Evolutionary conservation across 371 early-diverging fungal genomes (phyloP).

Genomic region (Mortierella sp.): DNA sequence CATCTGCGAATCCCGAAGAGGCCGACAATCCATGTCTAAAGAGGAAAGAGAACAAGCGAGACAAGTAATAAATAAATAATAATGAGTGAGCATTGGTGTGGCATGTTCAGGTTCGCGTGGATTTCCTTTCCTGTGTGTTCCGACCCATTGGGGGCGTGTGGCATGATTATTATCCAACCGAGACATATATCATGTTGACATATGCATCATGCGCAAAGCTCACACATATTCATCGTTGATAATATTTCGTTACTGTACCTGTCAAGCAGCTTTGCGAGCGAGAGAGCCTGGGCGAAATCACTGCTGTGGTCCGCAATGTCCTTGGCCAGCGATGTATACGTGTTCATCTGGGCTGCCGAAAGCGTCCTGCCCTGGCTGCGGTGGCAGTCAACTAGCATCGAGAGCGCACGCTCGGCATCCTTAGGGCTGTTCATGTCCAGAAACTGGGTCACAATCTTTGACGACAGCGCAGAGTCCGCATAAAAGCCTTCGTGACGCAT

Average conservation of each 20-base stretch:
- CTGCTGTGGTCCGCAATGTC: constrained; percentile 56
- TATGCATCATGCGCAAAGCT: constrained; percentile 4
- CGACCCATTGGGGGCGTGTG: background rate
- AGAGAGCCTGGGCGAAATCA: constrained; percentile 51
- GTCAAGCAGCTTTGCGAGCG: constrained; percentile 46
- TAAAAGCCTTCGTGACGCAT: constrained; percentile 43
- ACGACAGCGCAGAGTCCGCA: constrained; percentile 46
- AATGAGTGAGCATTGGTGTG: too few relatives aligned
- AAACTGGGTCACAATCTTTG: constrained; percentile 43
- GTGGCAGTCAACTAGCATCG: constrained; percentile 53
- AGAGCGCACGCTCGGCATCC: constrained; percentile 51
- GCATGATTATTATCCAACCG: background rate
- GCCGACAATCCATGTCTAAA: constrained; percentile 38
- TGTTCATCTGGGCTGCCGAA: constrained; percentile 35
- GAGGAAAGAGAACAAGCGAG: background rate
- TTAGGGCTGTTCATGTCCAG: constrained; percentile 43
- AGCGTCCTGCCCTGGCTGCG: constrained; percentile 33
- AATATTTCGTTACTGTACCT: constrained; percentile 42
- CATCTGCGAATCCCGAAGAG: constrained; percentile 35
- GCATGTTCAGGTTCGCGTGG: too few relatives aligned
- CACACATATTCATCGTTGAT: background rate
- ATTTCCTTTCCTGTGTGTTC: background rate
- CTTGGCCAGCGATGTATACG: constrained; percentile 41
- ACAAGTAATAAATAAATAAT: background rate
- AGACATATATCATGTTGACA: too few relatives aligned